Evolutionary conservation across 1,139 yeast genomes (phyloP), one percentile per base, ranked within the genome.

Genomic region (Diutina pseudorugosa): DNA sequence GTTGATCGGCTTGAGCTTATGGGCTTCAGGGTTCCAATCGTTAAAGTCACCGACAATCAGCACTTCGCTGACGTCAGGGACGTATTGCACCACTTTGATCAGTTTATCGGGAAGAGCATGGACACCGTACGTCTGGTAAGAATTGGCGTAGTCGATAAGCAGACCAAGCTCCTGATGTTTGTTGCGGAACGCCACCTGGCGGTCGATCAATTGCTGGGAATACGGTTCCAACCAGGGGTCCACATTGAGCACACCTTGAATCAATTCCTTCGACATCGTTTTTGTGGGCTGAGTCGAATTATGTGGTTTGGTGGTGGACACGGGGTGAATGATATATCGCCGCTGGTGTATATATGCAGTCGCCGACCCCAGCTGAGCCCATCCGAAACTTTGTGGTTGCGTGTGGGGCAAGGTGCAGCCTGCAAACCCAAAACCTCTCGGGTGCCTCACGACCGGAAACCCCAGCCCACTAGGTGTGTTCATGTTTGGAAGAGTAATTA

Each of bases 141-240:
- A 79, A 52, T 72, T 65, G 27, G 86, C 75, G 65, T 82, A 82
- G 47, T 72, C 59, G 43, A 64, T 62, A 48, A 82, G 65, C 2
- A 82, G 78, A 2, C 75, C 73, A 49, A 83, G 64, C 65, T 77
- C 74, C 52, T 73, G 65, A 25, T 69, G 62, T 14, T 30, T 30
- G 42, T n/a, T 18, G 6, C 21, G 18, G 82, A 89, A 85, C 51
- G 79, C 75, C 52, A 62, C 53, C 58, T 73, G 77, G 55, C 79
- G 71, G 47, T 63, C 59, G 23, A 68, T 59, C 55, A 75, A 65
- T 36, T 79, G 85, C 16, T 72, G 73, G n/a, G 82, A 75, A 65
- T 74, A 84, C 0, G 98, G 97, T 61, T 83, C 82, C 56, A 93
- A 75, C 88, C 93, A 91, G 4, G 96, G 95, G 62, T 93, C 98